Evolutionary conservation across 495 filamentous ascomycete genomes (phyloP).

Genomic region (Podospora sp.): DNA sequence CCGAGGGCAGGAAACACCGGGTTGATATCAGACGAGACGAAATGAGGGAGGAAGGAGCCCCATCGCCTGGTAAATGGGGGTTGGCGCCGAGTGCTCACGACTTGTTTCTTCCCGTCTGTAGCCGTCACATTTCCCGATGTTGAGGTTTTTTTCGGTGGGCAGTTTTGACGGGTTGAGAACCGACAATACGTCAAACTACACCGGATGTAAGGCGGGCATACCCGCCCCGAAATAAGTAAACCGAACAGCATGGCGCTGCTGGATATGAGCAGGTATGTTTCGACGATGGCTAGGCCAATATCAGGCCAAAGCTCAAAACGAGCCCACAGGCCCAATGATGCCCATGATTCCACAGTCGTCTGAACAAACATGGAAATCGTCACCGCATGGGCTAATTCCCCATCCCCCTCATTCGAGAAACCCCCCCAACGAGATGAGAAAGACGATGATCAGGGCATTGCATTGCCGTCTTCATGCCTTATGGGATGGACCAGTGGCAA

Average conservation of each 20-base stretch:
- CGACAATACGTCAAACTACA: no score
- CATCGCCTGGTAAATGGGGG: neutral
- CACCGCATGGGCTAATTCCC: neutral
- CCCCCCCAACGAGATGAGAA: neutral
- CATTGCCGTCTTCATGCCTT: conserved; percentile 8
- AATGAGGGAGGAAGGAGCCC: conserved; percentile 17
- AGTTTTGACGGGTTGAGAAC: no score
- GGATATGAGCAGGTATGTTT: neutral
- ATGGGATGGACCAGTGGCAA: neutral
- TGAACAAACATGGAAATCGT: conserved; percentile 7
- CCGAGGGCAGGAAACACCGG: conserved; percentile 18
- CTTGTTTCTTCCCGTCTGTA: neutral
- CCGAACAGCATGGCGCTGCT: neutral
- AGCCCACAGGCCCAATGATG: neutral
- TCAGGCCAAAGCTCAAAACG: neutral
- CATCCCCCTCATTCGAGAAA: conserved; percentile 5
- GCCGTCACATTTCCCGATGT: no score
- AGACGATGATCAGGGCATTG: conserved; percentile 7
- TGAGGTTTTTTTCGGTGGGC: no score
- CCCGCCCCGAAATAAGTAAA: neutral
- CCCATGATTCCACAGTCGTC: conserved; percentile 3
- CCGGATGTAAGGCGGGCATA: no score
- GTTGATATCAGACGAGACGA: conserved; percentile 35
- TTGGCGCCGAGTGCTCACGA: neutral
- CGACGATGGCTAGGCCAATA: neutral